Evolutionary conservation across 2,329 filamentous ascomycete species (phyloP).

Genomic region (Achaetomium macrosporum): DNA sequence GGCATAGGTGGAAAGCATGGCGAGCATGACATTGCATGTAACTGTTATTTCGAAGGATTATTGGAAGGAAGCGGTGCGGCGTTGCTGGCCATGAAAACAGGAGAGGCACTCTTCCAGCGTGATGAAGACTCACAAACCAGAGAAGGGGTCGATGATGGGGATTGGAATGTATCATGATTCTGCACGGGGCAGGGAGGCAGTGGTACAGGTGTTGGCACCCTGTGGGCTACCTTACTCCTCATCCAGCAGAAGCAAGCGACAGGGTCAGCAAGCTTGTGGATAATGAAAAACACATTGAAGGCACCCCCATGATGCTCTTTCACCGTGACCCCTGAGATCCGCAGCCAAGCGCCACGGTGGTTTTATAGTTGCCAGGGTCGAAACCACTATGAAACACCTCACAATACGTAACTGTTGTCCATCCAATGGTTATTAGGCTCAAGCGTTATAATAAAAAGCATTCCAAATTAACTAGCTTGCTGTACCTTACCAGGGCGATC

Average conservation of each 20-base stretch:
- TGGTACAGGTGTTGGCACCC: too few species aligned
- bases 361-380: background rate
- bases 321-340: background rate
- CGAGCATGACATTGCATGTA: constrained; percentile 10
- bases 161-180: background rate
- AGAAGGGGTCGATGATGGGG: background rate
- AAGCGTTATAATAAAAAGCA: too few species aligned
- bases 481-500: too few species aligned
- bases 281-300: too few species aligned
- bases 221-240: too few species aligned
- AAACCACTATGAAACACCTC: background rate
- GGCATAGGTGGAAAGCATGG: background rate
- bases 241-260: too few species aligned
- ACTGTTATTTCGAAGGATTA: background rate
- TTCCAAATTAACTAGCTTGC: too few species aligned
- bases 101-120: background rate
- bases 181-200: background rate
- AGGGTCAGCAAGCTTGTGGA: too few species aligned
- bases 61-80: background rate
- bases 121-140: background rate
- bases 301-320: background rate
- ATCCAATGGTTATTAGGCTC: too few species aligned
- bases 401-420: too few species aligned
- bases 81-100: background rate
- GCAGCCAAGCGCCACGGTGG: background rate